Evolutionary conservation across 768 basidiomycete genomes (phyloP).

Genomic region (Hericium coralloides): DNA sequence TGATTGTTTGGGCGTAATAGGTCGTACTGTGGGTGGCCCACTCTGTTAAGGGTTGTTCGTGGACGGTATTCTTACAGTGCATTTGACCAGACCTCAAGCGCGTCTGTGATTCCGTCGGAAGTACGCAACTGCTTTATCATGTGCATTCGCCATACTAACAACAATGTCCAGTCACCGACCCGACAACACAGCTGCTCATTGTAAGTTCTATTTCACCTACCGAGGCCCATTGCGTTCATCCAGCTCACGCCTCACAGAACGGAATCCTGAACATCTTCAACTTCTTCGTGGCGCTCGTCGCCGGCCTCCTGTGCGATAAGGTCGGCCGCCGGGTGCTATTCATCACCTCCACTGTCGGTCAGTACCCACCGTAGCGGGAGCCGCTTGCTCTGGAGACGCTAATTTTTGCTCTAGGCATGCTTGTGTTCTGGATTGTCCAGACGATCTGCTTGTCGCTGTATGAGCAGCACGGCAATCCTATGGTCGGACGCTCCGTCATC

Average conservation of each 20-base stretch:
- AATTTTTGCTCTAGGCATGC: slow-evolving; percentile 15
- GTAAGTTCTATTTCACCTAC: neutral
- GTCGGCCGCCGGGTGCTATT: slow-evolving; percentile 19
- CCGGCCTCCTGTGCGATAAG: neutral
- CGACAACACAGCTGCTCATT: neutral
- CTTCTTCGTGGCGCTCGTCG: slow-evolving; percentile 1
- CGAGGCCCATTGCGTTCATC: slow-evolving; percentile 34
- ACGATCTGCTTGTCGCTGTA: slow-evolving; percentile 28
- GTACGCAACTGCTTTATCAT: neutral
- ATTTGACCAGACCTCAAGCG: neutral
- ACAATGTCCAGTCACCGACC: neutral
- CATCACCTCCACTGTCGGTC: slow-evolving; percentile 16
- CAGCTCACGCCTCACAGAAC: slow-evolving; percentile 6
- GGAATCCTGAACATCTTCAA: slow-evolving; percentile 4
- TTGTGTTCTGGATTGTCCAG: slow-evolving; percentile 30
- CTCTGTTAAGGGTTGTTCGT: neutral
- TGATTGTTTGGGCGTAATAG: neutral
- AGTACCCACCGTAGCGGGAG: neutral
- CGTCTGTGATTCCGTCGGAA: neutral
- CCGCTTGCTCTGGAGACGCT: no score
- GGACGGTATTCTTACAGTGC: neutral
- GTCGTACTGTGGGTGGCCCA: neutral
- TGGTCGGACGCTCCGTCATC: slow-evolving; percentile 34
- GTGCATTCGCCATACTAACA: neutral
- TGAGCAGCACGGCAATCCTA: slow-evolving; percentile 16